These are phyloP conservation scores for Tetracladium setigerum DNA, from an alignment of 495 filamentous ascomycete species.

Conservation along the genomic window DNA sequence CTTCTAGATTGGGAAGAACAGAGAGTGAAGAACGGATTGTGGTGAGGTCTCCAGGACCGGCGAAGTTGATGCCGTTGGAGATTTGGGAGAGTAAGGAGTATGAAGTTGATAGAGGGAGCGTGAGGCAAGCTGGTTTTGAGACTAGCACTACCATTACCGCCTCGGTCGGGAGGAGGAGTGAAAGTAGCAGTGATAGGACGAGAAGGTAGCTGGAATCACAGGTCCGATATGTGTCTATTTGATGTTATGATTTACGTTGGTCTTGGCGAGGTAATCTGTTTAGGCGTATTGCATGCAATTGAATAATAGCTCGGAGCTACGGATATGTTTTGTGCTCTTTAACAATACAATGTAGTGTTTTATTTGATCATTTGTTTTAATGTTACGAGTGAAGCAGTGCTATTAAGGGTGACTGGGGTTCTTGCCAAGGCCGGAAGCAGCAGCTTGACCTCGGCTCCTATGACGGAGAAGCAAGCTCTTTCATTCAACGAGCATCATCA, in stretches of 20 bases:
- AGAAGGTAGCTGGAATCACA: background rate
- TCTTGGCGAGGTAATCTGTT: background rate
- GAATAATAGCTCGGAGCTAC: too few relatives aligned
- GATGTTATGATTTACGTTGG: background rate
- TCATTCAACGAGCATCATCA: background rate
- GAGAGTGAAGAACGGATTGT: constrained; percentile 18
- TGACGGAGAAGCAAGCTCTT: too few relatives aligned
- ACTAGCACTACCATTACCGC: background rate
- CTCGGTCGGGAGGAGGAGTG: background rate
- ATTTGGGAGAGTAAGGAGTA: constrained; percentile 15
- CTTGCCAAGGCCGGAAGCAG: too few relatives aligned
- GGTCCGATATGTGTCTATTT: background rate
- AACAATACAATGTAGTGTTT: too few relatives aligned
- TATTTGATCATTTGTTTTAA: too few relatives aligned
- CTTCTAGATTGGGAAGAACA: background rate
- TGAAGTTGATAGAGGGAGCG: constrained; percentile 13
- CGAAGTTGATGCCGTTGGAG: constrained; percentile 7
- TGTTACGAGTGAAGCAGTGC: too few relatives aligned
- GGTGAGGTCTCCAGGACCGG: background rate
- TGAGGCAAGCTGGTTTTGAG: constrained; percentile 6
- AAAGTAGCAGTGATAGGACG: background rate
- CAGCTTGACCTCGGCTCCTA: too few relatives aligned
- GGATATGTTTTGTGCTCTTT: too few relatives aligned
- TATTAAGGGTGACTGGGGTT: too few relatives aligned
- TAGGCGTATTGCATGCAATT: background rate